Evolutionary conservation across 352 stramenopile genomes (phyloP).

Genomic region (Globisporangium sylvaticum): DNA sequence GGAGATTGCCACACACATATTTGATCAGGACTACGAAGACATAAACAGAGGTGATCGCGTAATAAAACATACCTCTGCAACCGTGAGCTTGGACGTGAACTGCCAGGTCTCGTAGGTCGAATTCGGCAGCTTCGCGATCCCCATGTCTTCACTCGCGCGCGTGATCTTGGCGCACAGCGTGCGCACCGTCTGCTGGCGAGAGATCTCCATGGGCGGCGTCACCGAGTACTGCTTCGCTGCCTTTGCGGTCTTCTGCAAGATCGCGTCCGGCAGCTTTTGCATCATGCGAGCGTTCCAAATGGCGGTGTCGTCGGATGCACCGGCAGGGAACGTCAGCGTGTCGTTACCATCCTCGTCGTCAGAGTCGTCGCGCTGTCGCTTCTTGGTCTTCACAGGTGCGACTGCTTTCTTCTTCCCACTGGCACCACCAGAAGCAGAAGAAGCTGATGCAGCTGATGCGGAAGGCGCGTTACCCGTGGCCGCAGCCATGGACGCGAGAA

Average conservation of each 20-base stretch:
- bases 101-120: slow-evolving; percentile 86
- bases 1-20: neutral
- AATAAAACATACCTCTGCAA: slow-evolving; percentile 38
- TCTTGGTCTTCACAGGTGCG: slow-evolving; percentile 20
- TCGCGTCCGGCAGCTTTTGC: slow-evolving; percentile 22
- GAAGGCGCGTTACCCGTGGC: slow-evolving; percentile 61
- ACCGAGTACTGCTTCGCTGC: slow-evolving; percentile 16
- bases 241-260: slow-evolving; percentile 11
- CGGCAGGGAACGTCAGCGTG: neutral
- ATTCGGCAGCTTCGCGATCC: slow-evolving; percentile 73
- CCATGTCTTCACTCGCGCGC: slow-evolving; percentile 62
- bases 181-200: slow-evolving; percentile 62
- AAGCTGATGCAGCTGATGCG: neutral
- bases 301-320: slow-evolving; percentile 1
- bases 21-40: neutral
- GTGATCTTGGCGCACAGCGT: slow-evolving; percentile 67
- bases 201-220: slow-evolving; percentile 58
- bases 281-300: slow-evolving; percentile 59
- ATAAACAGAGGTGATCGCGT: neutral
- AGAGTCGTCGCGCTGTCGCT: slow-evolving; percentile 25
- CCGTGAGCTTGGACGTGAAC: slow-evolving; percentile 69
- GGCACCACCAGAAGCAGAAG: neutral
- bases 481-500: slow-evolving; percentile 76
- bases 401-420: neutral
- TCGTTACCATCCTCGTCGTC: slow-evolving; percentile 11